Evolutionary conservation across 495 filamentous ascomycete species (phyloP).

Genomic region (Neurospora sp.): DNA sequence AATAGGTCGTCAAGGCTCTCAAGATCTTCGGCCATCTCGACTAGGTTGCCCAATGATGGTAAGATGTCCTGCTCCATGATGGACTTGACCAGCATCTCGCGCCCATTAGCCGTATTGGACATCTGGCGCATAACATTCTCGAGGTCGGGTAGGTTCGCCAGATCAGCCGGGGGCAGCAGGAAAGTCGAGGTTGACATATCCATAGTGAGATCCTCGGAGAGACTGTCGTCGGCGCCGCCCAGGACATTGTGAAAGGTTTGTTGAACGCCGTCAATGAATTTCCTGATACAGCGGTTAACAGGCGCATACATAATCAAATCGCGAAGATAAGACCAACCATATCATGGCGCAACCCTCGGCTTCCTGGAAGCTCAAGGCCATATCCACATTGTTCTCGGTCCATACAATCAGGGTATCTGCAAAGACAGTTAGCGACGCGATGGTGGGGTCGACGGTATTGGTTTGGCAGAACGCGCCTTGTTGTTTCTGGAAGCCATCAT

Average conservation of each 20-base stretch:
- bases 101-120: slow-evolving; percentile 60
- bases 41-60: slow-evolving; percentile 70
- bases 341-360: slow-evolving; percentile 87
- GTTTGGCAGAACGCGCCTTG: slow-evolving; percentile 54
- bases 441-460: not conserved
- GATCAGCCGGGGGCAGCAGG: slow-evolving; percentile 63
- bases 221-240: slow-evolving; percentile 63
- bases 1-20: slow-evolving; percentile 81
- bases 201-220: slow-evolving; percentile 74
- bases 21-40: slow-evolving; percentile 79
- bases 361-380: slow-evolving; percentile 98
- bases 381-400: slow-evolving; percentile 90
- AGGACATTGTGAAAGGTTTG: slow-evolving; percentile 39
- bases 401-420: slow-evolving; percentile 95
- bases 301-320: not conserved
- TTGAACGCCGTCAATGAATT: slow-evolving; percentile 81
- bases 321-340: slow-evolving; percentile 49
- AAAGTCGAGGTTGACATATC: slow-evolving; percentile 53
- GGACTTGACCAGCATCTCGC: slow-evolving; percentile 83
- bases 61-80: slow-evolving; percentile 82
- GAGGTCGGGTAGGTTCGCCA: slow-evolving; percentile 72
- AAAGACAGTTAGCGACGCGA: slow-evolving; percentile 19
- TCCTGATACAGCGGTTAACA: slow-evolving; percentile 45
- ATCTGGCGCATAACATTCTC: slow-evolving; percentile 70
- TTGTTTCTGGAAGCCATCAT: slow-evolving; percentile 97